Conservation (phyloP, 805 yeast species). For the Candida fluviatilis region DNA sequence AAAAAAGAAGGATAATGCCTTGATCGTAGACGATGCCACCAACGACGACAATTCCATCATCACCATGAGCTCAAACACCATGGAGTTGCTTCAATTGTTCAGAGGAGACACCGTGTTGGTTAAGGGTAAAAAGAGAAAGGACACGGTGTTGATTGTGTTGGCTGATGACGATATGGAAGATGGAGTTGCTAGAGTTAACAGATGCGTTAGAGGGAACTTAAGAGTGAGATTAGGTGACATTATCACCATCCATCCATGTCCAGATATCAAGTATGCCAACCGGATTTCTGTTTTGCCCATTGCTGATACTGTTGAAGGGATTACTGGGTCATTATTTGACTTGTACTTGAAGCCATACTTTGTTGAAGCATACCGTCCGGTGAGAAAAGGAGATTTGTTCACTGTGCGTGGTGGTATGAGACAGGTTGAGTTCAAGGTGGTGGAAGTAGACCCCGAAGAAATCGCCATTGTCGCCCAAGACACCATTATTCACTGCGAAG, state of each 20-base stretch:
- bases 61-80: constrained; percentile 89
- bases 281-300: constrained; percentile 94
- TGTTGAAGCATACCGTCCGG: constrained; percentile 98
- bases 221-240: constrained; percentile 93
- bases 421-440: constrained; percentile 97
- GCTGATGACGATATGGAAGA: constrained; percentile 96
- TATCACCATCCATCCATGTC: constrained; percentile 88
- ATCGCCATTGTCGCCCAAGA: constrained; percentile 98
- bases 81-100: constrained; percentile 92
- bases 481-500: constrained; percentile 96
- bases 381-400: constrained; percentile 94
- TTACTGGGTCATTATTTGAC: constrained; percentile 94
- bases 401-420: constrained; percentile 99
- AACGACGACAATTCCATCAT: constrained; percentile 97
- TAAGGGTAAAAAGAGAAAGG: constrained; percentile 97
- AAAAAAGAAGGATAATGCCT: constrained; percentile 95
- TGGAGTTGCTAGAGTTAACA: constrained; percentile 89
- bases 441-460: constrained; percentile 96
- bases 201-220: constrained; percentile 93
- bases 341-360: constrained; percentile 96
- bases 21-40: constrained; percentile 94
- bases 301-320: constrained; percentile 97
- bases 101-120: constrained; percentile 97
- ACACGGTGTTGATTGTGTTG: constrained; percentile 91
- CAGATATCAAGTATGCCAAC: constrained; percentile 95